Evolutionary conservation across 23 red algal species (phyloP).

Genomic region (Gracilaria vermiculophylla): DNA sequence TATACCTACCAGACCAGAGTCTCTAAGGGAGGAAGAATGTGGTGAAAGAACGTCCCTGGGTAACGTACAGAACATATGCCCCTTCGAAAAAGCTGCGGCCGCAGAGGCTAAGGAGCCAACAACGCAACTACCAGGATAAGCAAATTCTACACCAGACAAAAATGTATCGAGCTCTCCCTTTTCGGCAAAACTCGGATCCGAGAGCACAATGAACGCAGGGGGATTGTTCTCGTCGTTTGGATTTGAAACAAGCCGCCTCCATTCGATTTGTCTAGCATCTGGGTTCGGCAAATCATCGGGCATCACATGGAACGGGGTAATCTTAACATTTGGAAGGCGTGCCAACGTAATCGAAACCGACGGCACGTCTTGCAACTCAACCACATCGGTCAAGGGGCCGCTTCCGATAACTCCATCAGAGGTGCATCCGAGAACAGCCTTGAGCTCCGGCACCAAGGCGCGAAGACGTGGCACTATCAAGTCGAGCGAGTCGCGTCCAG

Average conservation of each 20-base stretch:
- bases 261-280: conserved; percentile 46
- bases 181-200: conserved; percentile 52
- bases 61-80: conserved; percentile 73
- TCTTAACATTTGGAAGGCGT: conserved; percentile 23
- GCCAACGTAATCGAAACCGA: conserved; percentile 57
- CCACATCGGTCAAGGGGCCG: conserved; percentile 10
- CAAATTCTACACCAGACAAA: conserved; percentile 63
- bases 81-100: conserved; percentile 34
- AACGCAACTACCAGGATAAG: conserved; percentile 48
- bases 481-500: conserved; percentile 57
- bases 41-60: conserved; percentile 60
- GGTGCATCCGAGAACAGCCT: conserved; percentile 66
- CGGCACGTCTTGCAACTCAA: conserved; percentile 49
- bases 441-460: conserved; percentile 41
- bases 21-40: conserved; percentile 29
- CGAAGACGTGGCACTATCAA: conserved; percentile 65
- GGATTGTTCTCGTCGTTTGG: conserved; percentile 19
- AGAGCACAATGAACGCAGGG: conserved; percentile 64
- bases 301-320: conserved; percentile 70
- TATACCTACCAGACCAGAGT: conserved; percentile 70
- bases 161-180: conserved; percentile 57
- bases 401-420: conserved; percentile 67
- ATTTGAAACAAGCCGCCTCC: conserved; percentile 57
- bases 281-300: conserved; percentile 64
- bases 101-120: conserved; percentile 50